Evolutionary conservation across 805 yeast species (phyloP).

Genomic region (Saturnispora gosingensis): DNA sequence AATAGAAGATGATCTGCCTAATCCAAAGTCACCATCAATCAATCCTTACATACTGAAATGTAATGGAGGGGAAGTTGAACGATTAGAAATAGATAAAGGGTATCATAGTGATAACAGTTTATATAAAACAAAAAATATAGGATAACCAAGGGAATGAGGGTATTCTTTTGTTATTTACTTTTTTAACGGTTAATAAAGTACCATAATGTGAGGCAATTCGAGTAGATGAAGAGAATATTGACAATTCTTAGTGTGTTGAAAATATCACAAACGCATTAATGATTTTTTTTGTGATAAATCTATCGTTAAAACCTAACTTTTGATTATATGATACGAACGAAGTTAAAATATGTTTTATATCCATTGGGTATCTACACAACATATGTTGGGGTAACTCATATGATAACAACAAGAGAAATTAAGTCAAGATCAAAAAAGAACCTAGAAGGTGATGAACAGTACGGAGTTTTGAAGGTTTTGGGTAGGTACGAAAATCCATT

Average conservation of each 20-base stretch:
- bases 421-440: background rate
- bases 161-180: background rate
- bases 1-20: constrained; percentile 8
- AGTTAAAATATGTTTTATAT: constrained; percentile 29
- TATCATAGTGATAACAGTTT: constrained; percentile 4
- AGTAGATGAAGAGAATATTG: too few relatives aligned
- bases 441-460: constrained; percentile 23
- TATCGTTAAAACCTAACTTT: background rate
- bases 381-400: constrained; percentile 53
- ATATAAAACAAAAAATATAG: background rate
- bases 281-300: background rate
- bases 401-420: constrained; percentile 31
- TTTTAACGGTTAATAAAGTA: background rate
- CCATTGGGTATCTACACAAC: constrained; percentile 47
- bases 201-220: background rate
- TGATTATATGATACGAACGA: background rate
- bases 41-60: constrained; percentile 11
- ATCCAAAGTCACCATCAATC: constrained; percentile 13
- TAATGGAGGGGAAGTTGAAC: constrained; percentile 8
- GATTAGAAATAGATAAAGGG: constrained; percentile 2
- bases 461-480: constrained; percentile 41
- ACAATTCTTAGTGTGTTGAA: background rate
- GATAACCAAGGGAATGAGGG: background rate
- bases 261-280: too few relatives aligned
- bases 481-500: constrained; percentile 91